These are phyloP conservation scores for Zarea fungicola DNA, from an alignment of 2,329 filamentous ascomycete genomes.

Conservation along the genomic window DNA sequence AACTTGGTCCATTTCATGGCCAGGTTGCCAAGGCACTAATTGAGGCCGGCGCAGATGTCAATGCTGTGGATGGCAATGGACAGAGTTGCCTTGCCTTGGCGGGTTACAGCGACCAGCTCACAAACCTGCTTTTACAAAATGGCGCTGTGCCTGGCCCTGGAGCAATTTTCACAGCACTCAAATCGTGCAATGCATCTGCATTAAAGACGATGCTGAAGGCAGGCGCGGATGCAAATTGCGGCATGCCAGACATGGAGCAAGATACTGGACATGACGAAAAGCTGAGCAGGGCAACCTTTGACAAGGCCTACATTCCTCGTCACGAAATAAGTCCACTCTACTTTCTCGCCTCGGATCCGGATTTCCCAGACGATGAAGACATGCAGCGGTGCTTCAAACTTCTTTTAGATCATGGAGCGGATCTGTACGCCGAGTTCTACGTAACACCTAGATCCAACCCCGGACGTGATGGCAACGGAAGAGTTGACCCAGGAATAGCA, in stretches of 20 bases:
- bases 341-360: neutral
- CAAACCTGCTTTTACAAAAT: constrained; percentile 3
- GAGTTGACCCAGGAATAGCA: no score
- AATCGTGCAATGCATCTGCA: neutral
- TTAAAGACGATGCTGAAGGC: neutral
- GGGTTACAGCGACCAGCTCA: constrained; percentile 4
- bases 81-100: constrained; percentile 13
- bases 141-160: constrained; percentile 1
- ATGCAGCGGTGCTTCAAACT: neutral
- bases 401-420: neutral
- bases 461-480: no score
- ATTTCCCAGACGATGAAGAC: neutral
- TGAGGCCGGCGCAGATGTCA: constrained; percentile 8
- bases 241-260: neutral
- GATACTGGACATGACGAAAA: neutral
- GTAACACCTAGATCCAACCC: no score
- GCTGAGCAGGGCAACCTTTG: neutral
- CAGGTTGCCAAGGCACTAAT: constrained; percentile 11
- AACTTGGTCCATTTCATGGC: constrained; percentile 1
- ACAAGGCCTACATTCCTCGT: neutral
- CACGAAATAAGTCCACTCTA: neutral
- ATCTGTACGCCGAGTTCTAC: neutral
- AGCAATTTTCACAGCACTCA: constrained; percentile 11
- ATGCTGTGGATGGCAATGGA: constrained; percentile 9
- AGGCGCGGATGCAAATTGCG: neutral